Base-by-base conservation (phyloP, 2,329 filamentous ascomycete species). In the Fusarium irregulare region DNA sequence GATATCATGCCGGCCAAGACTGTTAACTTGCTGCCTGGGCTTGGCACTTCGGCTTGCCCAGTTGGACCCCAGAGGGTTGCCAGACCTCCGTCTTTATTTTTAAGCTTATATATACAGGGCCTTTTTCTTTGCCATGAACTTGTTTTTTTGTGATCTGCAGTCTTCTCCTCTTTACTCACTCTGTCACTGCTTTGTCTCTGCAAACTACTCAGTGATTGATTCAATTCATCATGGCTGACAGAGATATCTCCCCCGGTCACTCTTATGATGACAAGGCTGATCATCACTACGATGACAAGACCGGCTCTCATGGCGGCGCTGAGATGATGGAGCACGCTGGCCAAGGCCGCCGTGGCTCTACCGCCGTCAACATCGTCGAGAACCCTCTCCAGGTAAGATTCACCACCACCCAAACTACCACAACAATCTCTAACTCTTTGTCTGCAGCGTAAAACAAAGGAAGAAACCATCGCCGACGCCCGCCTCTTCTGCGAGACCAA, bases 11-110 rank as follows among this genome's bases (percentile, higher is more conserved):
- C n/a, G 47, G 63, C 63, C 63, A 66, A 66, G 63, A 25, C 48
- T 48, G 12, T 66, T 66, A 66, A 66, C 47, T 54, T 66, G 63
- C 63, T 66, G 63, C 63, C 63, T 66, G n/a, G 55, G 55, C 63
- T 66, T 66, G 63, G 63, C 61, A 48, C n/a, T 21, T 61, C 63
- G 62, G 63, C 2, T 66, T 66, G 61, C 61, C 61, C 49, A 60
- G 55, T 66, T 66, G 12, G 44, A 54, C n/a, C 10, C 47, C 37
- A 50, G 28, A 60, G 44, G 63, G 63, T 55, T 66, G 61, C 37
- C 37, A 23, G 30, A 66, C 51, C 40, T 11, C 34, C 16, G 45
- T 23, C 54, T 55, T 66, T 66, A 66, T 55, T 61, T 66, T 60
- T 66, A 66, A 66, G 63, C 63, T 66, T 66, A 66, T 66, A 66